Evolutionary conservation across 805 yeast species (phyloP), one percentile per base, ranked within the genome.

Genomic region (Wickerhamiella domercqiae): DNA sequence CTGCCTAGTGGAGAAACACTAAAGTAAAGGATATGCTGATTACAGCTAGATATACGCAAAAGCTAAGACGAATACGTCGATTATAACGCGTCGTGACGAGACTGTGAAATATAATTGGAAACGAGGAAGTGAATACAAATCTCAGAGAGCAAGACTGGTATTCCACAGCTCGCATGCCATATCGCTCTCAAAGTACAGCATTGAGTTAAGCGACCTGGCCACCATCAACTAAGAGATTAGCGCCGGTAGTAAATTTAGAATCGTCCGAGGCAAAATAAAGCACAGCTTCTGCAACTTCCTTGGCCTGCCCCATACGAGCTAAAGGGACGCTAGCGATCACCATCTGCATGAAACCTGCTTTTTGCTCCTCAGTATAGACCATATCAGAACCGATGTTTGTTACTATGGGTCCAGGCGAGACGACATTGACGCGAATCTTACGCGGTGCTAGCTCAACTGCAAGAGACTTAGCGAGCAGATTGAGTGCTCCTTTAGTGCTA

Each of bases 391-490:
- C 26, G 45, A 81, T 66, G 43, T 76, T 82, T 7, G 93, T 78
- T 40, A 67, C 69, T 43, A 80, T 77, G 63, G 81, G 82, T n/a
- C 94, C 94, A 17, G 94, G 94, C n/a, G 83, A 74, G 21, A 81
- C 69, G 21, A 80, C 64, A 63, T 81, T 81, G 41, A 76, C 87
- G 47, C 93, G 69, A 24, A 24, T 24, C n/a, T 87, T 93, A 51
- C 77, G 78, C 1, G 75, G 71, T n/a, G 84, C 73, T 86, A 90
- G 83, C 61, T 83, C 94, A 30, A 82, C 73, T 11, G 94, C 87
- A 45, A 82, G 63, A 1, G 90, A 79, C 56, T 67, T 53, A 21
- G 21, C n/a, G 21, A 30, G 33, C 53, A 82, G 93, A 46, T 75
- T 54, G 19, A 80, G 74, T 7, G 74, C 94, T 29, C 94, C 93